Evolutionary conservation across 2,329 filamentous ascomycete species (phyloP).

Genomic region (Parastagonospora nodorum): DNA sequence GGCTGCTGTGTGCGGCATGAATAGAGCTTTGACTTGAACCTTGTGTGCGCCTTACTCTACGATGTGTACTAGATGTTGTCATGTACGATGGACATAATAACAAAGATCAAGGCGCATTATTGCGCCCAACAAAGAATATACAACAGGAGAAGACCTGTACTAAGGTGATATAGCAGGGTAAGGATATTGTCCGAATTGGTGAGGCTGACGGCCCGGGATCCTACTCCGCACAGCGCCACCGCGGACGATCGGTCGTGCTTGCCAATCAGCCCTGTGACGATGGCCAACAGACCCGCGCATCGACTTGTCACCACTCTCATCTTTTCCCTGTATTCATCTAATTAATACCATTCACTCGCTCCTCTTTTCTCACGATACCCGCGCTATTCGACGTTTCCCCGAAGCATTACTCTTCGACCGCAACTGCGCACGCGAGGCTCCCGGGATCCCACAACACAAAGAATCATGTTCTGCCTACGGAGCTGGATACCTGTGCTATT

Average conservation of each 20-base stretch:
- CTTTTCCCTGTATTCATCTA: constrained; percentile 4
- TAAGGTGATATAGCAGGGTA: too few species aligned
- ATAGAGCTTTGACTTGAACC: too few species aligned
- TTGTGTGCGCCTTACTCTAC: too few species aligned
- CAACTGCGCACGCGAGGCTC: constrained; percentile 16
- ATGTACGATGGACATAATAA: too few species aligned
- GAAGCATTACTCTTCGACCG: not conserved
- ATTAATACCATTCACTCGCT: constrained; percentile 15
- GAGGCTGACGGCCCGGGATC: constrained; percentile 5
- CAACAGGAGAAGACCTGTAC: too few species aligned
- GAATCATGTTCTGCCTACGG: constrained; percentile 68
- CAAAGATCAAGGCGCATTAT: too few species aligned
- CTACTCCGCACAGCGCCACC: constrained; percentile 4
- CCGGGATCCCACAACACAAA: not conserved
- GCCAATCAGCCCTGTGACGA: constrained; percentile 5
- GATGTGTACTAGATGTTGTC: too few species aligned
- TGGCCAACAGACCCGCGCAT: constrained; percentile 4
- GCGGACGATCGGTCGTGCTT: constrained; percentile 10
- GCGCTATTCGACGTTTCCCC: not conserved
- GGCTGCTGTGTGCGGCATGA: too few species aligned
- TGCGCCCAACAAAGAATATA: too few species aligned
- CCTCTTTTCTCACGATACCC: constrained; percentile 3
- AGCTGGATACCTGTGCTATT: constrained; percentile 59
- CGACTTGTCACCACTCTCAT: constrained; percentile 5
- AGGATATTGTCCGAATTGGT: constrained; percentile 6